Evolutionary conservation across 75 land plant genomes (phyloP), one percentile per base, ranked within the genome.

Genomic region (Picea sitchensis): DNA sequence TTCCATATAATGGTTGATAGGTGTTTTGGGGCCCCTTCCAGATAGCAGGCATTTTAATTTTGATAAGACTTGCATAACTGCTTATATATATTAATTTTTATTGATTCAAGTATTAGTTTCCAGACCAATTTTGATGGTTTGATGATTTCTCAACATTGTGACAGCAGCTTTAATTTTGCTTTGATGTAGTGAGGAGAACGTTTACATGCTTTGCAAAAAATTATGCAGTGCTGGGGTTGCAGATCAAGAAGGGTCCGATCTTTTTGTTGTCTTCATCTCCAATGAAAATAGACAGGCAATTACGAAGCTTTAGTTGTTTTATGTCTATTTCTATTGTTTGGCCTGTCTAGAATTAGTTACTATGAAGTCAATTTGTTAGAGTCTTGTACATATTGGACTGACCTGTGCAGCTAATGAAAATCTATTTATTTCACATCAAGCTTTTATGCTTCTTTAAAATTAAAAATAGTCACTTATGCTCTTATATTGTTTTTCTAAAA

Each of bases 191-290:
- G 99, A 97, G 81, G 99, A 97, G 89, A 97, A 97, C 83, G 98
- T 90, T 58, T 97, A 93, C 75, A 76, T 91, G 83, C 90, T 97
- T 56, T 95, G 94, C 82, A 91, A 95, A 85, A 88, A 82, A 51
- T 77, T 97, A 59, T 71, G 84, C 67, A 59, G 67, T 61, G 51
- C 20, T 58, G 91, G 92, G 63, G 36, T 84, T 56, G 91, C 91
- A 13, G 81, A 83, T 62, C 77, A 84, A 14, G 81, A 84, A 4
- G 91, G 84, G 12, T 82, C 85, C 69, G 94, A 97, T 84, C 94
- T 97, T 23, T 93, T 93, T 80, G 91, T 91, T 36, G 91, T 95
- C 36, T 93, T 97, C 91, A 89, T 97, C 83, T 91, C 98, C 75
- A 97, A 95, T 80, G 87, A 90, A 23, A 85, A 90, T 23, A 90